Evolutionary conservation across 2,329 filamentous ascomycete genomes (phyloP).

Genomic region (Penicillium sp.): DNA sequence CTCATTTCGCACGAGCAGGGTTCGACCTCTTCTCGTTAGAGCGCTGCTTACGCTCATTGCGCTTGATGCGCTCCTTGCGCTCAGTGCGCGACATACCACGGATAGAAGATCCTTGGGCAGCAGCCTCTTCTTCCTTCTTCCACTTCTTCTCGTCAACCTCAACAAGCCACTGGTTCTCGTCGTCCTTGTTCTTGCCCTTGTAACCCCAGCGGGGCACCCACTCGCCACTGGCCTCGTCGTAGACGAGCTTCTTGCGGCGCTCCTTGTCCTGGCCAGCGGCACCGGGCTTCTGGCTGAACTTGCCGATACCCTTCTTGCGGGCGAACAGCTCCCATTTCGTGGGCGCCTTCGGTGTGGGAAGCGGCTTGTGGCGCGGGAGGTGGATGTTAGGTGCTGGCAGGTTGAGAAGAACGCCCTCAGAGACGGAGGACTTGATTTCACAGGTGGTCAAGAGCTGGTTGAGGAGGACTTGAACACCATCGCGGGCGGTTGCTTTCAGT

Average conservation of each 20-base stretch:
- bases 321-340: slow-evolving; percentile 98
- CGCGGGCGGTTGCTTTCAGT: slow-evolving; percentile 74
- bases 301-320: slow-evolving; percentile 89
- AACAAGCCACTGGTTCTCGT: slow-evolving; percentile 82
- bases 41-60: slow-evolving; percentile 67
- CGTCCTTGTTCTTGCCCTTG: slow-evolving; percentile 83
- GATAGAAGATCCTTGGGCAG: slow-evolving; percentile 63
- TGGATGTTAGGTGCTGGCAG: slow-evolving; percentile 70
- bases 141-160: slow-evolving; percentile 82
- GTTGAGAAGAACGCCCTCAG: slow-evolving; percentile 71
- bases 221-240: slow-evolving; percentile 79
- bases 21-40: slow-evolving; percentile 61
- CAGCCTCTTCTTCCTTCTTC: slow-evolving; percentile 62
- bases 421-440: slow-evolving; percentile 67
- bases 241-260: slow-evolving; percentile 70
- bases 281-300: slow-evolving; percentile 69
- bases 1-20: slow-evolving; percentile 24
- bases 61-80: slow-evolving; percentile 64
- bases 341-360: slow-evolving; percentile 76
- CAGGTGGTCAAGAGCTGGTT: slow-evolving; percentile 93
- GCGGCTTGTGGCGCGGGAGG: slow-evolving; percentile 87
- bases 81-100: slow-evolving; percentile 68
- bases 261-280: slow-evolving; percentile 63
- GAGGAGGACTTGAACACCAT: slow-evolving; percentile 87
- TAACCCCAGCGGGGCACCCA: slow-evolving; percentile 97